Evolutionary conservation across 768 basidiomycete genomes (phyloP), one percentile per base, ranked within the genome.

Genomic region (Boletus fagicola): DNA sequence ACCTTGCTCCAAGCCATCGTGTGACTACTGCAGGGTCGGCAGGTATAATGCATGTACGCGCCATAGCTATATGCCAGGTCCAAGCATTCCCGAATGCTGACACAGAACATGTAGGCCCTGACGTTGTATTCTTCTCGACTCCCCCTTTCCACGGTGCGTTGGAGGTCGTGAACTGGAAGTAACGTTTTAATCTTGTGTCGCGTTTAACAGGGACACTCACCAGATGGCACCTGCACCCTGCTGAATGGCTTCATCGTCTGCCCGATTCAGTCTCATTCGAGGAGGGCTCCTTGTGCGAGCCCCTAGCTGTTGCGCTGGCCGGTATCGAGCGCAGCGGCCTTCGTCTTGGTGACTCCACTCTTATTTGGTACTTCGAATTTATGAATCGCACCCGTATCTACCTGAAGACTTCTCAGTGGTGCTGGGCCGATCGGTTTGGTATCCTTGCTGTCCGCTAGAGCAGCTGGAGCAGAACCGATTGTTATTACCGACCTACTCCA

Each of bases 401-500:
- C 39, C 69, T 72, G 44, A 70, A 43, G 26, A 15, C 20, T 50
- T 36, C 55, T 49, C 55, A 86, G 84, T 64, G 86, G 86, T 54
- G 83, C 85, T 24, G 86, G 86, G 18, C 86, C 86, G 3, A 87
- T 88, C 53, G 86, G 86, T 18, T 75, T 87, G 22, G 74, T 83
- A 26, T 76, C 85, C 18, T 75, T 87, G 20, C 76, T 87, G 31
- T 82, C 85, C 49, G 83, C 85, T 8, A 76, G 83, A 45, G 86
- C 86, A 47, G 86, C 86, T 42, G 86, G 86, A 8, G 86, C 85
- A 16, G 84, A 87, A 55, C 86, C 86, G 7, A 80, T 87, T 57
- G 76, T 87, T 49, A 87, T 87, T 39, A 87, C 86, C 13, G 86
- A 87, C 65, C 74, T 87, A 48, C 79, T 87, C 68, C 81, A 84